These are phyloP conservation scores for Blastomyces parvus DNA, from an alignment of 2,329 filamentous ascomycete genomes.

Conservation along the genomic window DNA sequence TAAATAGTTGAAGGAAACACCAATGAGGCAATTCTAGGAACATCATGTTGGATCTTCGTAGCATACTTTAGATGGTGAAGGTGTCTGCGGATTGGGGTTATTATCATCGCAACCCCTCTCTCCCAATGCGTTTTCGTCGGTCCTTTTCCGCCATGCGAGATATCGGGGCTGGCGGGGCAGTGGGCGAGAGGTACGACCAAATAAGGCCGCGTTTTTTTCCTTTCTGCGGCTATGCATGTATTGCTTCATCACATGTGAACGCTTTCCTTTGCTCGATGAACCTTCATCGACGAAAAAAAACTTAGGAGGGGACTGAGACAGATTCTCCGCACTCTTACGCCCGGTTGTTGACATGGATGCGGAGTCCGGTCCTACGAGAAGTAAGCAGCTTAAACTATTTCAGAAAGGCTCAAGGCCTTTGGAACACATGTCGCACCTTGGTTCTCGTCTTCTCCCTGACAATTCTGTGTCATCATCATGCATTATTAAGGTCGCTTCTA, in stretches of 20 bases:
- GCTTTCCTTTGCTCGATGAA: slow-evolving; percentile 34
- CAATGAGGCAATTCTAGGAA: neutral
- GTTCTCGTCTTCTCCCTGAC: neutral
- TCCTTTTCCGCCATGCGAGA: slow-evolving; percentile 3
- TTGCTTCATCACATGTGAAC: slow-evolving; percentile 37
- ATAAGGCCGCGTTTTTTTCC: slow-evolving; percentile 22
- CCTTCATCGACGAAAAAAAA: slow-evolving; percentile 35
- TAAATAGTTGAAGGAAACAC: neutral
- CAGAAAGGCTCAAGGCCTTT: neutral
- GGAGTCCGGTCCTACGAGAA: neutral
- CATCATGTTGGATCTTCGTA: neutral
- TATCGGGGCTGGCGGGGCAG: slow-evolving; percentile 2
- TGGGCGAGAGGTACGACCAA: slow-evolving; percentile 4
- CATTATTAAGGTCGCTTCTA: neutral
- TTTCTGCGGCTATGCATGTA: slow-evolving; percentile 37
- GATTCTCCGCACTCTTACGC: neutral
- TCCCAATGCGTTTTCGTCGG: neutral
- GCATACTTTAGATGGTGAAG: neutral
- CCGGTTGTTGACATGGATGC: neutral
- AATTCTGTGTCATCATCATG: neutral
- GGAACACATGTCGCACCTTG: neutral
- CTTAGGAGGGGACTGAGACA: neutral
- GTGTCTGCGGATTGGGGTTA: neutral
- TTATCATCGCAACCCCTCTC: neutral
- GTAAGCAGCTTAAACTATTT: neutral